A percentile compares a stretch with the other conserved stretches of the same genome.
Evolutionary conservation across 495 filamentous ascomycete genomes (phyloP).

Genomic region (Baudoinia panamericana): DNA sequence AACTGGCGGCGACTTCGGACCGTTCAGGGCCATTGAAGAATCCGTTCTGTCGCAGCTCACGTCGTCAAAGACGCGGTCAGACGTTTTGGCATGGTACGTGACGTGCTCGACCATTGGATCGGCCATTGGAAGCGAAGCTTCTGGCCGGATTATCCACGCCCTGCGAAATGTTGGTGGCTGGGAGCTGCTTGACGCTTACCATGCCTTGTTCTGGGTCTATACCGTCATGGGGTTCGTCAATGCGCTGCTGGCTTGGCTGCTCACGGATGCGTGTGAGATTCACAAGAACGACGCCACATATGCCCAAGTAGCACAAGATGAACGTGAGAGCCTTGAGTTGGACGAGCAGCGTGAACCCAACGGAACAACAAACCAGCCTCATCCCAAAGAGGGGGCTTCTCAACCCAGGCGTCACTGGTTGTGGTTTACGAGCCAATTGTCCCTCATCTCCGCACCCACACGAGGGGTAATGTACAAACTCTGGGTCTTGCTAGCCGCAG

Average conservation of each 20-base stretch:
- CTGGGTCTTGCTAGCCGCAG: slow-evolving; percentile 63
- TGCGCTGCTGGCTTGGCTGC: slow-evolving; percentile 41
- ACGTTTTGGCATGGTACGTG: slow-evolving; percentile 75
- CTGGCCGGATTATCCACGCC: slow-evolving; percentile 49
- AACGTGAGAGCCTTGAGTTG: slow-evolving; percentile 5
- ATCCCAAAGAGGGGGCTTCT: neutral
- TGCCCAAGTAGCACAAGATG: slow-evolving; percentile 12
- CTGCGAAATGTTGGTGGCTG: slow-evolving; percentile 38
- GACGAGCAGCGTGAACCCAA: neutral
- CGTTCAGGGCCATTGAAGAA: slow-evolving; percentile 17
- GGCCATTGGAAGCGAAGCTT: slow-evolving; percentile 49
- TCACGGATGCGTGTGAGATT: slow-evolving; percentile 50
- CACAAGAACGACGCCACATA: slow-evolving; percentile 3
- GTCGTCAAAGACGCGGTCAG: slow-evolving; percentile 43
- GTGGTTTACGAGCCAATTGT: slow-evolving; percentile 3
- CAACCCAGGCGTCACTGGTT: neutral
- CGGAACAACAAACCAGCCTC: neutral
- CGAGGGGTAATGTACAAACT: slow-evolving; percentile 29
- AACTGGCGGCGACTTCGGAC: slow-evolving; percentile 35
- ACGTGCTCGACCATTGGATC: slow-evolving; percentile 51
- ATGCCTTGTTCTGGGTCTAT: slow-evolving; percentile 57
- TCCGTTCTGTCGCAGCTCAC: slow-evolving; percentile 66
- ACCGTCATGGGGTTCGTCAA: slow-evolving; percentile 56
- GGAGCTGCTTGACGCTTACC: slow-evolving; percentile 45
- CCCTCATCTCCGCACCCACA: slow-evolving; percentile 16